Base-by-base conservation (phyloP, 306 rosid species). In the Cucumis sativus region DNA sequence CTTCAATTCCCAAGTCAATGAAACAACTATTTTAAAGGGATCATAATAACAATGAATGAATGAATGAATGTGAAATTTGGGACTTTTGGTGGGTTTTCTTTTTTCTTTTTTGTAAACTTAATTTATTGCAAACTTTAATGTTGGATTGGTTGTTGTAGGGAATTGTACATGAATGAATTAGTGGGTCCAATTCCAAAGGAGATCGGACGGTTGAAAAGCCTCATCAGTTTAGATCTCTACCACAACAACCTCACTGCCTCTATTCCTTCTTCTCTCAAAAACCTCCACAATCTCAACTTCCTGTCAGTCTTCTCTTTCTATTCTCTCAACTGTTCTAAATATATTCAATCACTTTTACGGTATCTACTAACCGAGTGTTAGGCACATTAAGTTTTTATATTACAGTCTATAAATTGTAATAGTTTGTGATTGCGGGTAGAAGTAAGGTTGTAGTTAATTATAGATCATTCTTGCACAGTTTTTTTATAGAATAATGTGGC, bases 171-270 rank as follows among this genome's bases (percentile, higher is more conserved):
- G 84, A 93, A 93, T 82, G 55, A 88, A 58, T 82, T 93, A 83
- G 81, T 43, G 82, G 98, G 97, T 56, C 77, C 88, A 4, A 86
- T 93, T 79, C 98, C 96, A 28, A 85, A 82, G 77, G 88, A 91
- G 59, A 78, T 93, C 47, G 97, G 97, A 85, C 83, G 83, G 47
- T 75, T 93, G 74, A 91, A 83, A 85, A 87, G 84, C 84, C 88
- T 93, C 45, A 77, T 91, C 39, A 93, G 98, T 85, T 84, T 93
- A 87, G 98, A 92, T 83, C 91, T 93, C 68, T 91, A 89, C 80
- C 83, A 82, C 86, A 93, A 93, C 52, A 88, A 88, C 82, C 92
- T 93, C 64, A 82, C 91, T 54, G 91, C 85, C 23, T 5, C 85
- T 51, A 91, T 93, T 74, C 98, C 98, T 61, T 4, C 86, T 40